Conservation (phyloP, 306 rosid genomes). For the Boehmeria nivea region DNA sequence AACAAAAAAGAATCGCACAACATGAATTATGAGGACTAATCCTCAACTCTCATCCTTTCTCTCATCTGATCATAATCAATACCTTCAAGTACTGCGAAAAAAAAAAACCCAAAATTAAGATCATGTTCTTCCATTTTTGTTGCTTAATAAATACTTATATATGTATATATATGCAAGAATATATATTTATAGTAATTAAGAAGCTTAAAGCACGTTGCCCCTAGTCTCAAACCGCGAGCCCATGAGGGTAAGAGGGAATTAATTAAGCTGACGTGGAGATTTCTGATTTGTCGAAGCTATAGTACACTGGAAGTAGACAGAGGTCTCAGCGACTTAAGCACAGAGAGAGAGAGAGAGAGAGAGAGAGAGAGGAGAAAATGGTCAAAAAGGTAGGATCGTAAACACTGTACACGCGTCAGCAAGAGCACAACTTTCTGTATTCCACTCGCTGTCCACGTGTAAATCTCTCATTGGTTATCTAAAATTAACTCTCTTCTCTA, state of each 20-base stretch:
- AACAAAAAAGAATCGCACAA: too few species aligned
- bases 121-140: too few species aligned
- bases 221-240: too few species aligned
- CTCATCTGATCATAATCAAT: too few species aligned
- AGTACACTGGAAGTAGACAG: conserved; percentile 11
- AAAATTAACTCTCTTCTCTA: not conserved
- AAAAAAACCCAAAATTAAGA: too few species aligned
- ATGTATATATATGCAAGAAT: too few species aligned
- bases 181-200: too few species aligned
- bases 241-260: not conserved
- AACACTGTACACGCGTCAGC: conserved; percentile 56
- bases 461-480: not conserved
- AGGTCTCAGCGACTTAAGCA: not conserved
- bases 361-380: conserved; percentile 12
- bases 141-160: not conserved
- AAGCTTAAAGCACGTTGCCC: too few species aligned
- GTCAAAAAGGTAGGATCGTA: conserved; percentile 50
- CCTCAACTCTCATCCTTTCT: too few species aligned
- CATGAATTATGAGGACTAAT: too few species aligned
- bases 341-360: conserved; percentile 18
- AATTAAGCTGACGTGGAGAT: conserved; percentile 7
- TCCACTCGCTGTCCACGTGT: conserved; percentile 41
- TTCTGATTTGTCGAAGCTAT: not conserved
- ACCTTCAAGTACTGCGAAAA: too few species aligned
- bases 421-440: conserved; percentile 34